Conservation (phyloP, 257 asterid species). For the Petunia secreta region DNA sequence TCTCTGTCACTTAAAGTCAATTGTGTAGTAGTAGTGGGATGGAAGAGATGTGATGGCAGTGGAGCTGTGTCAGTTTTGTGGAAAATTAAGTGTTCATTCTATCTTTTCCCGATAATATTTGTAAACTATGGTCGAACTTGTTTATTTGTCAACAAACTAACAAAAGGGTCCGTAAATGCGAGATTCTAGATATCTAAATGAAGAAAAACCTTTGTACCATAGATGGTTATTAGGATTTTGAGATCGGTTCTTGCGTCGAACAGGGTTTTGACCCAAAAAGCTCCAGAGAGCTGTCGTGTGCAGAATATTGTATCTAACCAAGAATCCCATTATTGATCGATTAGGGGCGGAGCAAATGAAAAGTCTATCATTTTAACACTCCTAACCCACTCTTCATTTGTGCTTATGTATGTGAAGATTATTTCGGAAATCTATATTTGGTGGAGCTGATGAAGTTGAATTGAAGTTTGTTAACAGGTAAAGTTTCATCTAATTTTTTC, state of each 20-base stretch:
- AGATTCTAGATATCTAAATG: background rate
- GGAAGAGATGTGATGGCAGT: background rate
- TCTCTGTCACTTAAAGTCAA: background rate
- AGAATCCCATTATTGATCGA: too few species aligned
- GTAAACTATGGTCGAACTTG: background rate
- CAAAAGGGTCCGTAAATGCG: background rate
- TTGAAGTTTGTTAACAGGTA: conserved; percentile 90
- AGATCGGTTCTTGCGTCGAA: too few species aligned
- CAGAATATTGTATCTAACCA: too few species aligned
- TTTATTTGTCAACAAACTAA: background rate
- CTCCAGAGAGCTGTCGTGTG: too few species aligned
- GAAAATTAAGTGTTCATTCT: background rate
- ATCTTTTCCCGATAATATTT: background rate
- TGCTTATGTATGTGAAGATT: conserved; percentile 46
- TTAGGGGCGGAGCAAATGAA: too few species aligned
- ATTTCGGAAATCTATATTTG: conserved; percentile 87
- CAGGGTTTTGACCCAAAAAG: too few species aligned
- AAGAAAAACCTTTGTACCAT: conserved; percentile 6
- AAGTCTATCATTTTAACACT: background rate
- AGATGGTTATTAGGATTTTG: background rate
- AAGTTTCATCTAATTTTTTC: conserved; percentile 23
- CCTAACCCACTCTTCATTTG: background rate
- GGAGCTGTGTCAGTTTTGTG: background rate
- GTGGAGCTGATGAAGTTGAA: conserved; percentile 97
- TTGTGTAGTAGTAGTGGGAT: background rate